Conservation (phyloP, 2,329 filamentous ascomycete genomes). For the Gaeumannomyces tritici region DNA sequence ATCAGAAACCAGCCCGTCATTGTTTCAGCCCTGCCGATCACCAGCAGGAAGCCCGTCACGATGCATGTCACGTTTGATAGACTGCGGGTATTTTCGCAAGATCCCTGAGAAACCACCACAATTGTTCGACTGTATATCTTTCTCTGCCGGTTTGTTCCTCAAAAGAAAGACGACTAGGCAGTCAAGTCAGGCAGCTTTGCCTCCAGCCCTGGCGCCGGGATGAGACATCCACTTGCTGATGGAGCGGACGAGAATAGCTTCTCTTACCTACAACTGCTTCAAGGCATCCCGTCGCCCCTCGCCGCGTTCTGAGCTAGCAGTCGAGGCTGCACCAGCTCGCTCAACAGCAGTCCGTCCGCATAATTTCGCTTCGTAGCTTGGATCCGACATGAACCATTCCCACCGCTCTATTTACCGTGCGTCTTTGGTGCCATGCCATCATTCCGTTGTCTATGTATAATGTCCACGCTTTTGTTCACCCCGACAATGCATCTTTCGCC, state of each 20-base stretch:
- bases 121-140: too few relatives aligned
- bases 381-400: neutral
- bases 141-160: too few relatives aligned
- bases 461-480: neutral
- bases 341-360: neutral
- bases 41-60: constrained; percentile 3
- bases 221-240: neutral
- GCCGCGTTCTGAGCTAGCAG: neutral
- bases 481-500: neutral
- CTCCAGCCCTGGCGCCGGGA: too few relatives aligned
- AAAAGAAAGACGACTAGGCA: too few relatives aligned
- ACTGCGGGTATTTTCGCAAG: too few relatives aligned
- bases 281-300: neutral
- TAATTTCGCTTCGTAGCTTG: neutral
- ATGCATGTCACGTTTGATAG: too few relatives aligned
- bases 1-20: neutral
- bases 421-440: constrained; percentile 9
- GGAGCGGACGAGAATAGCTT: neutral
- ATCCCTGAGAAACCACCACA: too few relatives aligned
- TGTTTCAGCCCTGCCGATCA: constrained; percentile 14
- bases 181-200: too few relatives aligned
- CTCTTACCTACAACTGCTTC: neutral
- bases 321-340: neutral
- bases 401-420: neutral
- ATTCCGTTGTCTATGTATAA: constrained; percentile 7